Percentiles rank a stretch among this genome's conserved stretches.
Evolutionary conservation across 345 rosid species (phyloP).

Genomic region (Microcos paniculata): DNA sequence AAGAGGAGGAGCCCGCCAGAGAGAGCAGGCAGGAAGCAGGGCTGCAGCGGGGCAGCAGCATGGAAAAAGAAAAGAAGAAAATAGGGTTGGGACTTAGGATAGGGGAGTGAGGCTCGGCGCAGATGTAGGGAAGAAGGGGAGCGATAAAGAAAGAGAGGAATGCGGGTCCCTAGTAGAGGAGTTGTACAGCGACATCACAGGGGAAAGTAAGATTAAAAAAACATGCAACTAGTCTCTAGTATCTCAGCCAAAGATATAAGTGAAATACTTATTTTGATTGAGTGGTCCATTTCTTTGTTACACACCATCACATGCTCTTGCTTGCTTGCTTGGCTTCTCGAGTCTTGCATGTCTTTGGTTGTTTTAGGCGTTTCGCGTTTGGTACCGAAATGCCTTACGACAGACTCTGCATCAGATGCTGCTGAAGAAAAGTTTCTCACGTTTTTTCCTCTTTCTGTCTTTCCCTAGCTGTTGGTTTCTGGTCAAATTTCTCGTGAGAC

Average conservation of each 20-base stretch:
- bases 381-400: not conserved
- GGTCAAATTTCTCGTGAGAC: not conserved
- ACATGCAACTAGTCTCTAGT: not conserved
- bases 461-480: not conserved
- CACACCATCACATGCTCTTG: conserved; percentile 22
- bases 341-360: not conserved
- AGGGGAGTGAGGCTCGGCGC: conserved; percentile 23
- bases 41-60: not conserved
- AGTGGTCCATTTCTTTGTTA: conserved; percentile 9
- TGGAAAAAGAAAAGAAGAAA: not conserved
- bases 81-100: not conserved
- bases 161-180: conserved; percentile 13
- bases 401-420: conserved; percentile 13
- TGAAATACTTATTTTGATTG: not conserved
- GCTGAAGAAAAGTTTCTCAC: not conserved
- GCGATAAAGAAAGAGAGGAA: not conserved
- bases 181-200: conserved; percentile 22
- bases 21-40: not conserved
- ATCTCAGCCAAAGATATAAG: not conserved
- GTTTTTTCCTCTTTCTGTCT: conserved; percentile 3
- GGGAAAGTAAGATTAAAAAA: conserved; percentile 1
- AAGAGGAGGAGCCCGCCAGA: not conserved
- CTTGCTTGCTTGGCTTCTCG: not conserved
- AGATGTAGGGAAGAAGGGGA: conserved; percentile 26
- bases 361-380: too few species aligned